A percentile compares a stretch with the other conserved stretches of the same genome.
phyloP scores from a whole-genome alignment of 106 monocot species.

The Xerophyta viscosa region DNA sequence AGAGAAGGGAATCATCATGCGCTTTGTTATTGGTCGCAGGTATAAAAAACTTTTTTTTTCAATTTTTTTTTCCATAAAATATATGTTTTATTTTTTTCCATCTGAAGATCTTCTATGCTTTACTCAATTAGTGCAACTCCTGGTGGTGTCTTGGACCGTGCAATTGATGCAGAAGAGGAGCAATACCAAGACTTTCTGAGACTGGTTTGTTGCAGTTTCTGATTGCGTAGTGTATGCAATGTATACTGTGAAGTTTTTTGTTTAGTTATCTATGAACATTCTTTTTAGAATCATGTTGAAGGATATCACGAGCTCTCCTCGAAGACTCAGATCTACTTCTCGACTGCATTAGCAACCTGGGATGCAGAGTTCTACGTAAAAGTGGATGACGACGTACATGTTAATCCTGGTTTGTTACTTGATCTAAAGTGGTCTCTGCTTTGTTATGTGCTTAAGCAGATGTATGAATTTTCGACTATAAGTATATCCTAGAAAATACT shows the following conservation, averaged over 20 bases:
- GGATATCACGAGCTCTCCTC: constrained; percentile 50
- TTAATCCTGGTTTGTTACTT: constrained; percentile 38
- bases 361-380: constrained; percentile 76
- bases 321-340: constrained; percentile 60
- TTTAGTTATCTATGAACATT: too few species aligned
- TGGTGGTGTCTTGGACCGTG: constrained; percentile 35
- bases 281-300: constrained; percentile 58
- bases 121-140: constrained; percentile 34
- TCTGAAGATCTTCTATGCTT: neutral
- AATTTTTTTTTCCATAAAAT: too few species aligned
- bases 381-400: constrained; percentile 72
- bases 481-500: too few species aligned
- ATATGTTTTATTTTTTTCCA: neutral
- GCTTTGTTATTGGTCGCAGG: constrained; percentile 74
- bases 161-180: constrained; percentile 51
- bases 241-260: too few species aligned
- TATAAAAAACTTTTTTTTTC: constrained; percentile 10
- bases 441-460: neutral
- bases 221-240: neutral
- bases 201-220: constrained; percentile 21
- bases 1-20: constrained; percentile 55
- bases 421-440: neutral
- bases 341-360: constrained; percentile 53
- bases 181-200: constrained; percentile 54
- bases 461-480: too few species aligned